Evolutionary conservation across 2,329 filamentous ascomycete genomes (phyloP).

Genomic region (Aureobasidium sp.): DNA sequence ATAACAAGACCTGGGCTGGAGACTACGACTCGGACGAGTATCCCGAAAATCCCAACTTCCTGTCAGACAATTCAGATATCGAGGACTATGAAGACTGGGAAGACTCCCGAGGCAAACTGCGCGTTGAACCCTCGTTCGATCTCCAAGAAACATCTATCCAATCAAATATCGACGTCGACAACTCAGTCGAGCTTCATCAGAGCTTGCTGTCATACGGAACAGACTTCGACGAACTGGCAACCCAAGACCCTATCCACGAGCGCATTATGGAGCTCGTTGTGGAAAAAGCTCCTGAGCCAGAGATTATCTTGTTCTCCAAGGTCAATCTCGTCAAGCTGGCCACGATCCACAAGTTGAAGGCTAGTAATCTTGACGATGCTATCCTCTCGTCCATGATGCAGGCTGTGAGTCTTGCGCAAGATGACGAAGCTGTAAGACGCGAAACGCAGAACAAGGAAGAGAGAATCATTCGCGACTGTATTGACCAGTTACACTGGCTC

Average conservation of each 20-base stretch:
- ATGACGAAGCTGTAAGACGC: too few species aligned
- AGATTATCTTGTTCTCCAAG: background rate
- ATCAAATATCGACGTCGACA: too few species aligned
- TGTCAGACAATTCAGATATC: too few species aligned
- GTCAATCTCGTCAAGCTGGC: background rate
- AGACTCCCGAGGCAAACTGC: too few species aligned
- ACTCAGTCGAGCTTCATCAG: too few species aligned
- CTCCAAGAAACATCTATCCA: too few species aligned
- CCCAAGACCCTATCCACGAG: background rate
- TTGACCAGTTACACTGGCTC: background rate
- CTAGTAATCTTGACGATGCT: background rate
- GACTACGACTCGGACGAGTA: too few species aligned
- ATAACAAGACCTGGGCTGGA: too few species aligned
- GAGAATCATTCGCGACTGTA: background rate
- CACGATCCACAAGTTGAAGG: background rate
- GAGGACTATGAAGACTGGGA: too few species aligned
- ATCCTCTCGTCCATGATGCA: background rate
- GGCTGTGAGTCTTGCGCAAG: background rate
- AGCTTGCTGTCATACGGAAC: background rate
- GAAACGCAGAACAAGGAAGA: background rate
- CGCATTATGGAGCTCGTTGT: background rate
- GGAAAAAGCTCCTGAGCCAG: background rate
- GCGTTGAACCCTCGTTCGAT: too few species aligned
- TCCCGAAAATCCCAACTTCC: too few species aligned
- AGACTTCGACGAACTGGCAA: background rate